phyloP scores from a whole-genome alignment of 345 rosid genomes.

The Brassica juncea region DNA sequence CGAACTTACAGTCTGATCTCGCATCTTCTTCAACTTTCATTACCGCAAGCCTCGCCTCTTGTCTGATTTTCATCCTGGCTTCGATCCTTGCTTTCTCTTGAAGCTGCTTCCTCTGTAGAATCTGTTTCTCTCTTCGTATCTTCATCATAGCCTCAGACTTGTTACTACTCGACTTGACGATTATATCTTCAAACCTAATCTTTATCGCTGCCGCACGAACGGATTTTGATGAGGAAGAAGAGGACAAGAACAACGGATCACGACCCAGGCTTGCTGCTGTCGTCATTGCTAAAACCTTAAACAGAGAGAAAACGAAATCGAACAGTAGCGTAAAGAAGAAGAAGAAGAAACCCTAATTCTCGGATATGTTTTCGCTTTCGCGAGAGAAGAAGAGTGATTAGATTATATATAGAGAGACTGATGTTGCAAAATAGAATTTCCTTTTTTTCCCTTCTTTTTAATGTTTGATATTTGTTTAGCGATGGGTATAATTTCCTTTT shows the following conservation, averaged over 20 bases:
- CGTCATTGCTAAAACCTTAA: background rate
- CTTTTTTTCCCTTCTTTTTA: no score
- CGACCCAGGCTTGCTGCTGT: background rate
- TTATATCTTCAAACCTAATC: background rate
- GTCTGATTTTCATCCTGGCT: background rate
- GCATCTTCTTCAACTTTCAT: background rate
- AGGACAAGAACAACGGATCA: background rate
- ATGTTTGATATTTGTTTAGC: no score
- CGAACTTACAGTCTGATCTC: background rate
- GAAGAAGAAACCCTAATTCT: background rate
- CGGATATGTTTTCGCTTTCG: background rate
- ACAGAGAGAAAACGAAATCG: background rate
- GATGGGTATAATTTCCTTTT: no score
- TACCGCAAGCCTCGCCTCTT: background rate
- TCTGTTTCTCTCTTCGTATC: background rate
- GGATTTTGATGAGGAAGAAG: background rate
- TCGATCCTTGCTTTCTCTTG: background rate
- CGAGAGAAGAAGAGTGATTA: background rate
- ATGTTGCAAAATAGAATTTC: background rate
- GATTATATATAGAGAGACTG: background rate
- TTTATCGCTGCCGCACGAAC: background rate
- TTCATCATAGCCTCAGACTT: background rate
- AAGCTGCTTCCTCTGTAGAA: background rate
- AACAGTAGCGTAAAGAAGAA: background rate
- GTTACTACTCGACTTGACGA: background rate